Evolutionary conservation across 2,329 filamentous ascomycete species (phyloP).

Genomic region (Chrysoporthe cubensis): DNA sequence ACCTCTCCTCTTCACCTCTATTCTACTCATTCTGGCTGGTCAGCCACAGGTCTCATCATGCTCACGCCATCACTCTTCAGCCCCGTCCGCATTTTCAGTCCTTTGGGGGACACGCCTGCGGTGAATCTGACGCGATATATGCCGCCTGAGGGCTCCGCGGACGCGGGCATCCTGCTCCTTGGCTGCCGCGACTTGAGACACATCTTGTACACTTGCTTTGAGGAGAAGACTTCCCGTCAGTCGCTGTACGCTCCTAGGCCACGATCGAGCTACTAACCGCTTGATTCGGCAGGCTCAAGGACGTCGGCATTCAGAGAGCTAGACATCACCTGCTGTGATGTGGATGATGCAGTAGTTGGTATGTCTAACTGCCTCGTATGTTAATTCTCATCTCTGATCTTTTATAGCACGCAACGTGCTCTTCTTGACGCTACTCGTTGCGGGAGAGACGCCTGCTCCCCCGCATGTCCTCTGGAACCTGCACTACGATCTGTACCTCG

Average conservation of each 20-base stretch:
- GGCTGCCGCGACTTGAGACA: conserved; percentile 61
- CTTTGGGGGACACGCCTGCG: conserved; percentile 60
- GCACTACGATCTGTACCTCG: conserved; percentile 58
- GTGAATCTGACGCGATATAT: conserved; percentile 51
- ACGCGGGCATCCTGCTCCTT: conserved; percentile 54
- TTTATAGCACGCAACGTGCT: conserved; percentile 57
- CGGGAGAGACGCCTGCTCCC: conserved; percentile 37
- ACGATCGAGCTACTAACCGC: not conserved
- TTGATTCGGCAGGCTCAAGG: not conserved
- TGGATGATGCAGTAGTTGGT: conserved; percentile 55
- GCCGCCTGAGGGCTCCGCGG: conserved; percentile 46
- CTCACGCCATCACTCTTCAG: conserved; percentile 42
- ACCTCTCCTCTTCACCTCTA: not conserved
- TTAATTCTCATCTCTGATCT: conserved; percentile 14
- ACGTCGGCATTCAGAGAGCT: conserved; percentile 44
- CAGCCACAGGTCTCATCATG: conserved; percentile 35
- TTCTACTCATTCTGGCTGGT: not conserved
- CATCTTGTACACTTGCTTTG: conserved; percentile 57
- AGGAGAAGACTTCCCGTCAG: conserved; percentile 44
- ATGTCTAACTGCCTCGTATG: conserved; percentile 25
- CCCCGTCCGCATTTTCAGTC: conserved; percentile 42
- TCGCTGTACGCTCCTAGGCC: not conserved
- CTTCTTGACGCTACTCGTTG: conserved; percentile 54
- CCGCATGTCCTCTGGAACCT: conserved; percentile 52
- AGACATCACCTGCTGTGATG: conserved; percentile 62